phyloP scores from a whole-genome alignment of 176 grass and related monocot species.

The Oryza punctata region DNA sequence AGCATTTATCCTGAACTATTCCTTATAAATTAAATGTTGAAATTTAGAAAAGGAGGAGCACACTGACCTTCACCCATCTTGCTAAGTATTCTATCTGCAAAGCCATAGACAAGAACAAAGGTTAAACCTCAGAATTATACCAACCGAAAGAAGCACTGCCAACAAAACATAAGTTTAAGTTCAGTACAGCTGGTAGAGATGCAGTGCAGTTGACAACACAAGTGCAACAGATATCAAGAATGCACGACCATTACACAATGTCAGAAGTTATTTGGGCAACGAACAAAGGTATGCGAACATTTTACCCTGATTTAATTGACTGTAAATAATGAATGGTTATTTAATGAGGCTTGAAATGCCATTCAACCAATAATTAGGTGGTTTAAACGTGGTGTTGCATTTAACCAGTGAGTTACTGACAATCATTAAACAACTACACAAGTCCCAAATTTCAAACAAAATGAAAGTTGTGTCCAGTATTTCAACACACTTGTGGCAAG shows the following conservation, averaged over 20 bases:
- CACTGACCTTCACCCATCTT: conserved; percentile 99
- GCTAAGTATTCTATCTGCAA: conserved; percentile 96
- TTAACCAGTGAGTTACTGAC: background rate
- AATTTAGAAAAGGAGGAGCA: conserved; percentile 14
- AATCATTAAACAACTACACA: background rate
- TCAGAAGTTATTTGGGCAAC: background rate
- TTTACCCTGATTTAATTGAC: background rate
- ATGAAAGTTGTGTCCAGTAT: conserved; percentile 9
- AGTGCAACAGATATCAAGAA: conserved; percentile 7
- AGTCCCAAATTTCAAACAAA: background rate
- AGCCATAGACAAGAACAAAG: conserved; percentile 16
- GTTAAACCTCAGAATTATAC: conserved; percentile 28
- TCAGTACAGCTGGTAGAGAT: conserved; percentile 6
- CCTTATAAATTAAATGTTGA: background rate
- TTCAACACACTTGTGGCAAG: conserved; percentile 9
- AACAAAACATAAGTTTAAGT: conserved; percentile 20
- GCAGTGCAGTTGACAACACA: background rate
- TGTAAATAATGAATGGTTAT: background rate
- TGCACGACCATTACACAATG: background rate
- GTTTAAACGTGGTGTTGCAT: background rate
- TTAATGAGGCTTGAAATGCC: background rate
- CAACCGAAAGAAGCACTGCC: conserved; percentile 7
- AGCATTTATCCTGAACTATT: conserved; percentile 5
- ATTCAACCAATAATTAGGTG: background rate
- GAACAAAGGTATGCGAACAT: background rate